Base-by-base conservation (phyloP, 2,329 filamentous ascomycete genomes). In the Aspergillaceae sp. region DNA sequence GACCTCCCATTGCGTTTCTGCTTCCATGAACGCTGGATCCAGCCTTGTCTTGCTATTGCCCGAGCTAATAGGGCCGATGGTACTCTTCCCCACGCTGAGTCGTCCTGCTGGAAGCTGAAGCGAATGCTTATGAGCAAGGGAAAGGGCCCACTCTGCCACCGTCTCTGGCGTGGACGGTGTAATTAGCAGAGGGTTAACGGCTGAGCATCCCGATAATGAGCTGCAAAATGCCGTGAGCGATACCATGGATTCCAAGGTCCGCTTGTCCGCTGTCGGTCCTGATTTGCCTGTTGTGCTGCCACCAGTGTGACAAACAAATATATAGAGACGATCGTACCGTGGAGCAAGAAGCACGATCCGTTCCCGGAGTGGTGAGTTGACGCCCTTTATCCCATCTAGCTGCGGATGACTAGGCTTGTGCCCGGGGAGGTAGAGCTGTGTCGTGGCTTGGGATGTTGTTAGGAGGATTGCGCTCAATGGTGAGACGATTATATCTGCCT, bases 401-500 rank as follows among this genome's bases (percentile, higher is more conserved):
- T 34, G 19, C 3, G 46, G 41, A 19, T 10, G 36, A n/a, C 9
- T 35, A 9, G 56, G 51, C 6, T 63, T 70, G 44, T 79, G 75
- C 0, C 83, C 82, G 0, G 87, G 86, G 0, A 89, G 71, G 2
- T 83, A 73, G 41, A 75, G 78, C 57, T 95, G 90, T 38, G 82
- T 84, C 28, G 85, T 74, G 52, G 83, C 80, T 50, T 90, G 79
- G 4, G 90, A 68, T 0, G 79, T 86, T 1, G 86, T 86, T 19
- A 86, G 59, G 1, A 94, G 63, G 2, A 94, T 68, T 0, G 86
- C 88, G 0, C 77, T 80, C 0, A 71, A 73, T 0, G 86, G 80
- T 0, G 86, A 86, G 4, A 90, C 56, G 1, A 84, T 77, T 3
- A 95, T 65, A 56, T 95, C 89, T 2, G 86, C 62, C 52, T 68